These are phyloP conservation scores for Grigorovia jiainica DNA, from an alignment of 805 yeast species.

Conservation along the genomic window DNA sequence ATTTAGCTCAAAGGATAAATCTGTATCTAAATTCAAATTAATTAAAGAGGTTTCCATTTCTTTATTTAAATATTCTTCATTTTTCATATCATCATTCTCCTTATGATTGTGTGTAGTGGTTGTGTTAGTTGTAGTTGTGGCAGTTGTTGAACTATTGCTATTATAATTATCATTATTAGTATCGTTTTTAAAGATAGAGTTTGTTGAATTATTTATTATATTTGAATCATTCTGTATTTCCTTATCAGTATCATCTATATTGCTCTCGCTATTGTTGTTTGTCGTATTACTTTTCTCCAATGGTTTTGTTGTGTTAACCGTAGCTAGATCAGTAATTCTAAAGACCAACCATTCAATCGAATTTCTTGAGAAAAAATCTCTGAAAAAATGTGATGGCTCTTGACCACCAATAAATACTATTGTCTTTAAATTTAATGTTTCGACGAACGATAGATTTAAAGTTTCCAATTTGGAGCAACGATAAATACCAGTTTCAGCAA, in stretches of 20 bases:
- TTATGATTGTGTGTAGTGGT: background rate
- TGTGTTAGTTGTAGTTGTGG: too few species aligned
- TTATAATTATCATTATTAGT: too few species aligned
- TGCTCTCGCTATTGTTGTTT: background rate
- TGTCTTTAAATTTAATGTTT: constrained; percentile 58
- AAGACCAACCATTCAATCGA: constrained; percentile 38
- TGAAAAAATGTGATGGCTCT: constrained; percentile 64
- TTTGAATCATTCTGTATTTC: background rate
- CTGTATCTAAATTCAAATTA: background rate
- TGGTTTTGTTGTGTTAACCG: constrained; percentile 6
- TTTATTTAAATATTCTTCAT: background rate
- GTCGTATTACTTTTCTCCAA: background rate
- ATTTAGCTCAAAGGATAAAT: constrained; percentile 16
- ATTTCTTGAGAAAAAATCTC: constrained; percentile 51
- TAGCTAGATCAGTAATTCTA: constrained; percentile 26
- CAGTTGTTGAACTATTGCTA: too few species aligned
- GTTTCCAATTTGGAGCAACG: constrained; percentile 74
- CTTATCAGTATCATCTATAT: constrained; percentile 4
- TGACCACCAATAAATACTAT: constrained; percentile 77
- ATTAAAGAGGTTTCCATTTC: background rate
- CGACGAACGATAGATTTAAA: constrained; percentile 67
- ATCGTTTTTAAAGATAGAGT: too few species aligned
- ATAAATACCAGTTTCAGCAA: constrained; percentile 81
- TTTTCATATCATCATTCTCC: background rate
- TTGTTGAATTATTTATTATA: background rate